Evolutionary conservation across 805 yeast species (phyloP), one percentile per base, ranked within the genome.

Genomic region (Dipodascopsis uninucleata): DNA sequence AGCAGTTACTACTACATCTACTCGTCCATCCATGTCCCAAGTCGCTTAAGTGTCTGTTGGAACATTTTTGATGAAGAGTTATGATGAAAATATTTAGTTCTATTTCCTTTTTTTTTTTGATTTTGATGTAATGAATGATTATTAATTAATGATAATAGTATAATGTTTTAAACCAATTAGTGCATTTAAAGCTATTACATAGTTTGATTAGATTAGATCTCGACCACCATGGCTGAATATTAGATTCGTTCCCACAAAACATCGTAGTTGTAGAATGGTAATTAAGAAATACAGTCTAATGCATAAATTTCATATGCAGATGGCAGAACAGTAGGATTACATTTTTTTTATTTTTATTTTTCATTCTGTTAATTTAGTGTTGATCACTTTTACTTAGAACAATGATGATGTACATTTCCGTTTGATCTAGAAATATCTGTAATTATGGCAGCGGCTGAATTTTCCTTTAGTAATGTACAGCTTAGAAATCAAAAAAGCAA

Each of bases 11-110:
- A n/a, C n/a, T n/a, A n/a, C n/a, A n/a, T n/a, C n/a, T n/a, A 6
- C 39, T 5, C 24, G 26, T 16, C 41, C 41, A 5, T 20, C 21
- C 34, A 37, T 37, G 41, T 10, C 41, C 12, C 41, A 37, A 34
- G 41, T 37, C 8, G 41, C 41, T 18, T 37, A 37, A 28, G 7
- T 26, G 29, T 12, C 10, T 10, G 12, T 12, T 12, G 29, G n/a
- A 26, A 12, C 12, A 26, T 12, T 12, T 26, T 9, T 16, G 10
- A 16, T 31, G 34, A 10, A 31, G 7, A 16, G 34, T 6, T 7
- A 10, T 17, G 20, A 9, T 16, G 6, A 6, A 16, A 31, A 10
- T 7, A 21, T 7, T 7, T 17, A 16, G 17, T 6, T 8, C 20
- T 7, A 7, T 31, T 10, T 6, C 10, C 17, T 8, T 9, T 31